These are phyloP conservation scores for Aspergillus jensenii DNA, from an alignment of 2,329 filamentous ascomycete species.

Conservation along the genomic window DNA sequence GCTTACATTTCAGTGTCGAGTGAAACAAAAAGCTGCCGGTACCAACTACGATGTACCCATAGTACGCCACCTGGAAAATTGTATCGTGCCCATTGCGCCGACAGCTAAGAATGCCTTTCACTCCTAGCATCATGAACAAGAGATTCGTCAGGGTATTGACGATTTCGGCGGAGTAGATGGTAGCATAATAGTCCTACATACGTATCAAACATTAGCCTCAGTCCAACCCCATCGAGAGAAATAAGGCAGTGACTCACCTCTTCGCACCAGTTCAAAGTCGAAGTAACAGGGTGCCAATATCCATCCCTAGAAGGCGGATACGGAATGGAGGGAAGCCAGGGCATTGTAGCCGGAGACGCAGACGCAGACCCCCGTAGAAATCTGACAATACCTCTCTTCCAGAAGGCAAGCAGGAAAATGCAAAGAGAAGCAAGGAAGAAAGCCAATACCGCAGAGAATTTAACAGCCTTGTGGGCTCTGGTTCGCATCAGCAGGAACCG, in stretches of 20 bases:
- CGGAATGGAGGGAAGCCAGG: constrained; percentile 33
- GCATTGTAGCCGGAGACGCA: constrained; percentile 24
- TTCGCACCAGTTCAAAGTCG: constrained; percentile 77
- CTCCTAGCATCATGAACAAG: constrained; percentile 75
- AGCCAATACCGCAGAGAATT: background rate
- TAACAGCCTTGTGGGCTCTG: constrained; percentile 1
- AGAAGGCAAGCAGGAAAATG: background rate
- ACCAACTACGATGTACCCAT: constrained; percentile 62
- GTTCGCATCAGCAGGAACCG: constrained; percentile 6
- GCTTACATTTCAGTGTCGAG: constrained; percentile 61
- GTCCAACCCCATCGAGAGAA: background rate
- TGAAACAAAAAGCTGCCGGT: constrained; percentile 65
- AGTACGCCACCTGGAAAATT: constrained; percentile 70
- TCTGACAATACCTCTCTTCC: background rate
- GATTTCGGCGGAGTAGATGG: constrained; percentile 72
- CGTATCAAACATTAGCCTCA: constrained; percentile 3
- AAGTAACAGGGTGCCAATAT: constrained; percentile 69
- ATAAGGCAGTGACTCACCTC: constrained; percentile 52
- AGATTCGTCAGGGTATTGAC: constrained; percentile 81
- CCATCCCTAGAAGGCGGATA: constrained; percentile 53
- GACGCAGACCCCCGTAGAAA: constrained; percentile 10
- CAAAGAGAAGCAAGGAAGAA: background rate
- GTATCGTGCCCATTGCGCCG: constrained; percentile 68
- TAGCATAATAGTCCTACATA: constrained; percentile 70
- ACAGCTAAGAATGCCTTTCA: constrained; percentile 74